These are phyloP conservation scores for Xanthoceras sorbifolium DNA, from an alignment of 345 rosid genomes.

Conservation along the genomic window DNA sequence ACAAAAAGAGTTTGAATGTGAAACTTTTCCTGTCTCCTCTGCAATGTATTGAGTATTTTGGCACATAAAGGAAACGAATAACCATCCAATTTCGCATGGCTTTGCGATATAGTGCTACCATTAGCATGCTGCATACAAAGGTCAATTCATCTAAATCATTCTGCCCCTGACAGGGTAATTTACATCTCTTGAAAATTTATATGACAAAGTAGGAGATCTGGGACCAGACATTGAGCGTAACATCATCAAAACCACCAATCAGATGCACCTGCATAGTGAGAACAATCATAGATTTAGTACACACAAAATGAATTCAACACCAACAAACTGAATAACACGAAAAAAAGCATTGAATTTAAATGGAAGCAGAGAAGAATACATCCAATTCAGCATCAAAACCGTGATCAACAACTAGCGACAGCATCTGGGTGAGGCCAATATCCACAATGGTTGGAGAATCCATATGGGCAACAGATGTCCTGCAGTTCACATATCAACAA, in stretches of 20 bases:
- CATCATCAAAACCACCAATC: conserved; percentile 83
- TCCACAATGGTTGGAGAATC: conserved; percentile 70
- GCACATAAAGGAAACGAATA: conserved; percentile 68
- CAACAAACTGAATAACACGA: background rate
- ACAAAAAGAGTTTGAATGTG: conserved; percentile 61
- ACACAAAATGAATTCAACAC: background rate
- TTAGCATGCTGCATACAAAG: conserved; percentile 56
- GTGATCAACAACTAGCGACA: conserved; percentile 45
- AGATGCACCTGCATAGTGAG: conserved; percentile 71
- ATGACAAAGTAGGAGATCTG: conserved; percentile 22
- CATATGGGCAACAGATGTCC: conserved; percentile 87
- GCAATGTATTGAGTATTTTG: conserved; percentile 66
- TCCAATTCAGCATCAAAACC: conserved; percentile 54
- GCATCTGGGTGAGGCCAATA: conserved; percentile 69
- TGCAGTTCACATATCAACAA: conserved; percentile 34
- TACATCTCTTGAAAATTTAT: conserved; percentile 21
- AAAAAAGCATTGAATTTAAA: background rate
- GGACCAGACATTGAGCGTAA: conserved; percentile 50
- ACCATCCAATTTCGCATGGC: conserved; percentile 42
- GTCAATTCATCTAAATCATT: conserved; percentile 35
- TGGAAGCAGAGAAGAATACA: conserved; percentile 39
- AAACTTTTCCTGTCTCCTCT: conserved; percentile 67
- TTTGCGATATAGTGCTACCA: conserved; percentile 24
- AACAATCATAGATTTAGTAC: background rate
- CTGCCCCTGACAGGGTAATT: conserved; percentile 14